phyloP scores from a whole-genome alignment of 129 eudicot species.

The Centaurea solstitialis region DNA sequence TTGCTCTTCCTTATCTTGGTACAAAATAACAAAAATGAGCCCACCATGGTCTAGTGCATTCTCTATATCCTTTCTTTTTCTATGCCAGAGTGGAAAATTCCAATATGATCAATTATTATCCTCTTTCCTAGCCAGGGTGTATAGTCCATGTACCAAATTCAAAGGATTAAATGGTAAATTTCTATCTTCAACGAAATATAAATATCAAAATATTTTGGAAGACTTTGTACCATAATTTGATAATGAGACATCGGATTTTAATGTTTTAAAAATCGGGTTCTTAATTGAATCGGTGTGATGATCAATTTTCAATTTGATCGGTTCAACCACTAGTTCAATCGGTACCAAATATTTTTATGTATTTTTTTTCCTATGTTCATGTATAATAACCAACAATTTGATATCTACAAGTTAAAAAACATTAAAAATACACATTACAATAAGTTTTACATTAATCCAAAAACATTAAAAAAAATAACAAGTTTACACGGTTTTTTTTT shows the following conservation, averaged over 20 bases:
- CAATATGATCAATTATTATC: conserved; percentile 17
- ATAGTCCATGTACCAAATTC: neutral
- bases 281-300: too few species aligned
- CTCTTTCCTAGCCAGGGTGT: neutral
- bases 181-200: neutral
- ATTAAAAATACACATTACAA: too few species aligned
- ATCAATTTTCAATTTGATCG: too few species aligned
- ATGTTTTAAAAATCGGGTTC: too few species aligned
- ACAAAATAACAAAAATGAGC: neutral
- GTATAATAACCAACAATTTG: too few species aligned
- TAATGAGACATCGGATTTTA: neutral
- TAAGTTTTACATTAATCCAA: too few species aligned
- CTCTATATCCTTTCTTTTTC: conserved; percentile 18
- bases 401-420: too few species aligned
- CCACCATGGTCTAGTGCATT: conserved; percentile 23
- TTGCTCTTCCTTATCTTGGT: conserved; percentile 5
- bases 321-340: too few species aligned
- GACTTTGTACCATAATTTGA: neutral
- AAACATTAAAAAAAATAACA: too few species aligned
- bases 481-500: too few species aligned
- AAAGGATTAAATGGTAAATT: neutral
- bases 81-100: conserved; percentile 27
- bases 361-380: too few species aligned
- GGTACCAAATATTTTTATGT: too few species aligned
- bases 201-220: neutral